Percentiles rank a stretch among this genome's conserved stretches.
Evolutionary conservation across 2,329 filamentous ascomycete species (phyloP).

Genomic region (Hansfordia pulvinata): DNA sequence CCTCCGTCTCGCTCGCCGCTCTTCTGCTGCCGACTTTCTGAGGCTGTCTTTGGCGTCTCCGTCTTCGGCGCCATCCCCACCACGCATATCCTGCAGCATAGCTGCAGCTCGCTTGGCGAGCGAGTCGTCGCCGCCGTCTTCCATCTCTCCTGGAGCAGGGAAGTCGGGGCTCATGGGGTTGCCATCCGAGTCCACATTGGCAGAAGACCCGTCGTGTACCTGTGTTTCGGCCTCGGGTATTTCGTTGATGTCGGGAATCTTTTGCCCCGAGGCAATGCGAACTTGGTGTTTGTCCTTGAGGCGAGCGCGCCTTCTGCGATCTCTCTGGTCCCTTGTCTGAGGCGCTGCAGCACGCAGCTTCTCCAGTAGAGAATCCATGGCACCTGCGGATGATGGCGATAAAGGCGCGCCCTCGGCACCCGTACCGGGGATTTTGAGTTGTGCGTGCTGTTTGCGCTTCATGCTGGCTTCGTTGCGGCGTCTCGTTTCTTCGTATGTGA

Average conservation of each 20-base stretch:
- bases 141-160: slow-evolving; percentile 25
- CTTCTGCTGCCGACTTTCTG: slow-evolving; percentile 35
- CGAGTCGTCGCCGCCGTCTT: slow-evolving; percentile 43
- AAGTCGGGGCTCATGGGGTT: slow-evolving; percentile 36
- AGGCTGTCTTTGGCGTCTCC: slow-evolving; percentile 39
- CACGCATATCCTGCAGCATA: slow-evolving; percentile 70
- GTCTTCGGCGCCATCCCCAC: slow-evolving; percentile 45
- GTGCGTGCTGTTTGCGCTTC: slow-evolving; percentile 78
- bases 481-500: slow-evolving; percentile 65
- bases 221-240: slow-evolving; percentile 41
- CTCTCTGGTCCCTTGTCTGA: slow-evolving; percentile 76
- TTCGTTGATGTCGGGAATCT: slow-evolving; percentile 64
- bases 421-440: slow-evolving; percentile 42
- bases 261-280: slow-evolving; percentile 76
- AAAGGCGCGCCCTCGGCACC: slow-evolving; percentile 32
- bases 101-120: slow-evolving; percentile 75
- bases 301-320: slow-evolving; percentile 72
- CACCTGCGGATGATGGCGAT: slow-evolving; percentile 65
- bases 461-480: slow-evolving; percentile 82
- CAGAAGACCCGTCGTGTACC: no score
- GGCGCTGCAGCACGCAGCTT: slow-evolving; percentile 89
- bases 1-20: slow-evolving; percentile 17
- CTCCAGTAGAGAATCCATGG: slow-evolving; percentile 92
- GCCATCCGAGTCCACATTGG: slow-evolving; percentile 37
- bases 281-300: slow-evolving; percentile 87